Conservation (phyloP, 2,329 filamentous ascomycete species). For the Mariannaea sp. region DNA sequence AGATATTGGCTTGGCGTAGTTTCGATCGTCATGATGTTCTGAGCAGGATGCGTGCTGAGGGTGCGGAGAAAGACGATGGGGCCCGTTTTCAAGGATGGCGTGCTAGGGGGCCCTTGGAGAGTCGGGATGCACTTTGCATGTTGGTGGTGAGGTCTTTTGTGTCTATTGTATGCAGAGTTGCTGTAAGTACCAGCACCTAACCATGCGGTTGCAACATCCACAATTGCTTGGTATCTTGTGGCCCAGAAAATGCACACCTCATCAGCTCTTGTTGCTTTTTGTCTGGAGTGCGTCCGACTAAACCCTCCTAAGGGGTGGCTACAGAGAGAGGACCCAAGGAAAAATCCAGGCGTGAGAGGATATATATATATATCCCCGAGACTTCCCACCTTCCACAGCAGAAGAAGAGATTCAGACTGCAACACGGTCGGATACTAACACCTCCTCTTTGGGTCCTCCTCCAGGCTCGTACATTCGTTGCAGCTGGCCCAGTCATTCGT, state of each 20-base stretch:
- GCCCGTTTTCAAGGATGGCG: constrained; percentile 6
- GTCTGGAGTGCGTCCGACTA: not conserved
- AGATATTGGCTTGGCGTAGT: constrained; percentile 20
- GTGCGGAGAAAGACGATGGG: constrained; percentile 4
- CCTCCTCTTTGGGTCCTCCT: constrained; percentile 4
- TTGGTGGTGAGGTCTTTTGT: not conserved
- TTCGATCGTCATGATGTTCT: constrained; percentile 7
- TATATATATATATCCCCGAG: constrained; percentile 3
- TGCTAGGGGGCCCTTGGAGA: constrained; percentile 2
- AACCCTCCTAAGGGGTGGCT: not conserved
- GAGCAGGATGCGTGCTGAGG: not conserved
- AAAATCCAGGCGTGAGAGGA: not conserved
- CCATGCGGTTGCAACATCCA: not conserved
- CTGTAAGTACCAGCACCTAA: too few relatives aligned
- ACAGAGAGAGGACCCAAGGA: not conserved
- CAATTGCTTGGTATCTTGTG: not conserved
- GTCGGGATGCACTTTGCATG: not conserved
- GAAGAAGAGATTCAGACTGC: not conserved
- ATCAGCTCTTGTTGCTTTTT: not conserved
- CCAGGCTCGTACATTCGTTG: constrained; percentile 28
- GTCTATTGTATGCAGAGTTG: too few relatives aligned
- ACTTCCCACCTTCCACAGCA: not conserved
- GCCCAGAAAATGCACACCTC: not conserved
- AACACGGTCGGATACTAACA: not conserved
- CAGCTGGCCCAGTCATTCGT: constrained; percentile 27